These are phyloP conservation scores for Sechiopsis laciniata DNA, from an alignment of 306 rosid genomes.

Conservation along the genomic window DNA sequence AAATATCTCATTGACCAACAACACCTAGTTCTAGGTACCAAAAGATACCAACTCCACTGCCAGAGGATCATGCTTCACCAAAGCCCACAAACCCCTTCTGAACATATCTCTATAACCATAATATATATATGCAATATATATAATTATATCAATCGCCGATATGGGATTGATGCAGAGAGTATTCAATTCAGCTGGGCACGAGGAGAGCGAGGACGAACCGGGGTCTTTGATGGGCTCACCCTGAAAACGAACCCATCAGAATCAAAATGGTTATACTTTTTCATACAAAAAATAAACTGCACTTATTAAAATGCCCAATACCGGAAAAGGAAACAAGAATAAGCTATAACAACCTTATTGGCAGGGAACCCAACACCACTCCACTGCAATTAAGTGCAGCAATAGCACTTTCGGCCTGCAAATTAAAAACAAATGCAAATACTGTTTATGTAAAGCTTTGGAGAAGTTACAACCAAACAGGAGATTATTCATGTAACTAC, in stretches of 20 bases:
- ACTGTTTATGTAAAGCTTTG: background rate
- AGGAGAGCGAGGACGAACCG: conserved; percentile 28
- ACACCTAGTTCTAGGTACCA: conserved; percentile 18
- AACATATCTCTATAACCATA: conserved; percentile 21
- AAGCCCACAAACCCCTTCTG: conserved; percentile 18
- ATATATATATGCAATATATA: conserved; percentile 20
- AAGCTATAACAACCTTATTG: conserved; percentile 59
- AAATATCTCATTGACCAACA: conserved; percentile 2
- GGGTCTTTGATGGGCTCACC: conserved; percentile 30
- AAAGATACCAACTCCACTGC: conserved; percentile 20
- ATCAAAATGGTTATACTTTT: background rate
- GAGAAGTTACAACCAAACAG: background rate
- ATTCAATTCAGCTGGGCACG: conserved; percentile 24
- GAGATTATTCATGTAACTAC: background rate
- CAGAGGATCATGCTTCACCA: conserved; percentile 11
- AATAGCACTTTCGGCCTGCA: conserved; percentile 97
- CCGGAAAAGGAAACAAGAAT: background rate
- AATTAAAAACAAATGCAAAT: background rate
- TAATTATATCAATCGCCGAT: conserved; percentile 5
- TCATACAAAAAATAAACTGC: background rate
- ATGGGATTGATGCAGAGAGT: conserved; percentile 5
- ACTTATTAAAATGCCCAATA: background rate
- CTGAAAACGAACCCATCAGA: conserved; percentile 17
- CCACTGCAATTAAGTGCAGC: conserved; percentile 97
- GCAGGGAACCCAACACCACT: conserved; percentile 83